These are phyloP conservation scores for Monilinia polystroma DNA, from an alignment of 2,329 filamentous ascomycete species.

Conservation along the genomic window DNA sequence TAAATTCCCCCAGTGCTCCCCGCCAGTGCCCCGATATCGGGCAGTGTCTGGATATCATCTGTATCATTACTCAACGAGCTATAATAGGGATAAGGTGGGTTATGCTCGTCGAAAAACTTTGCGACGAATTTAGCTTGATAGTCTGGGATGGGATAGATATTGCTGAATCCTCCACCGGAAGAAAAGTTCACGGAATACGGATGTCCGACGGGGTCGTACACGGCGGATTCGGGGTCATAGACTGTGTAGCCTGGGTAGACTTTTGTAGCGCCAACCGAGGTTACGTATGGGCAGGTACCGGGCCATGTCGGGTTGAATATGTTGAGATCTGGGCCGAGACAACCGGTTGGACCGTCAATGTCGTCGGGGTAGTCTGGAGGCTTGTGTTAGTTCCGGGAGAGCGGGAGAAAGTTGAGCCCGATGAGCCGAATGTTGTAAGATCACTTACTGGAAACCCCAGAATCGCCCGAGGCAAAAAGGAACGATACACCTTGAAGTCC, in stretches of 20 bases:
- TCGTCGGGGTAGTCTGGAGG: conserved; percentile 25
- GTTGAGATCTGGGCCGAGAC: conserved; percentile 47
- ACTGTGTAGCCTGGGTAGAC: conserved; percentile 41
- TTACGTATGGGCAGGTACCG: conserved; percentile 46
- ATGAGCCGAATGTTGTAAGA: neutral
- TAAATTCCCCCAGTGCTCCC: conserved; percentile 26
- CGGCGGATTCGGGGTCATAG: conserved; percentile 36
- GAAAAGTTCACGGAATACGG: conserved; percentile 38
- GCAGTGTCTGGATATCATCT: conserved; percentile 22
- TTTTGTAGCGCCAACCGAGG: conserved; percentile 42
- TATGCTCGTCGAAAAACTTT: conserved; percentile 43
- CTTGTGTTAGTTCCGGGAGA: conserved; percentile 7
- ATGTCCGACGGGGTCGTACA: conserved; percentile 31
- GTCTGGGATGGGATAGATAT: conserved; percentile 46
- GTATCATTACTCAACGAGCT: conserved; percentile 28
- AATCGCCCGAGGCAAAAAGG: conserved; percentile 49
- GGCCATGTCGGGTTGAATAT: conserved; percentile 49
- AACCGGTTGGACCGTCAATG: conserved; percentile 37
- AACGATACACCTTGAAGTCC: conserved; percentile 48
- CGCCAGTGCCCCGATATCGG: conserved; percentile 28
- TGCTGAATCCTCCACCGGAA: conserved; percentile 49
- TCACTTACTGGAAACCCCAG: conserved; percentile 44
- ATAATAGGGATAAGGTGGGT: conserved; percentile 32
- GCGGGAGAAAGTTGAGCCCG: neutral
- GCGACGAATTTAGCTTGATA: conserved; percentile 47